Percentiles rank a stretch among this genome's conserved stretches.
Evolutionary conservation across 768 basidiomycete genomes (phyloP).

Genomic region (Suillus spraguei): DNA sequence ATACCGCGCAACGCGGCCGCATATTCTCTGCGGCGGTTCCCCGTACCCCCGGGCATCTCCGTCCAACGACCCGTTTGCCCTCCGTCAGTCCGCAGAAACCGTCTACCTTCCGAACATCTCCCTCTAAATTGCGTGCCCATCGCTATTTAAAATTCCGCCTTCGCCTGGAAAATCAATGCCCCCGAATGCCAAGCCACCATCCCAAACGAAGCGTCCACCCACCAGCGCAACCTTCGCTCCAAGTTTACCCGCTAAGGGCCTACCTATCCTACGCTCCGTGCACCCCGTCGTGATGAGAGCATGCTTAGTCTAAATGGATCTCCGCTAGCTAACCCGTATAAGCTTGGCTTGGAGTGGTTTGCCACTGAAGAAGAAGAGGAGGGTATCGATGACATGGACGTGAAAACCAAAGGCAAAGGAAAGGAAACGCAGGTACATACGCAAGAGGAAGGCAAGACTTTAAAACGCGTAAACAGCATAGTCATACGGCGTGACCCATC

Average conservation of each 20-base stretch:
- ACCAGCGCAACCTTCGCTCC: constrained; percentile 77
- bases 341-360: constrained; percentile 65
- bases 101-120: constrained; percentile 29
- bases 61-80: constrained; percentile 29
- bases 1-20: constrained; percentile 52
- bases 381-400: constrained; percentile 26
- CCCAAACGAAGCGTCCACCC: constrained; percentile 43
- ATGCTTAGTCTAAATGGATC: constrained; percentile 85
- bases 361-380: constrained; percentile 39
- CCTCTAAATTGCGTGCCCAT: constrained; percentile 41
- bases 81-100: constrained; percentile 41
- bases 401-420: constrained; percentile 27
- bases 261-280: constrained; percentile 51
- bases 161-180: constrained; percentile 26
- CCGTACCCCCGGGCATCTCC: constrained; percentile 14
- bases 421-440: constrained; percentile 25
- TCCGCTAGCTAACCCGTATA: constrained; percentile 77
- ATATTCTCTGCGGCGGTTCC: constrained; percentile 30
- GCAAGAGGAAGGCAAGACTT: constrained; percentile 17
- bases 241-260: constrained; percentile 42
- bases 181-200: constrained; percentile 21
- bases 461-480: constrained; percentile 58
- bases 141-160: constrained; percentile 49
- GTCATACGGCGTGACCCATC: constrained; percentile 62
- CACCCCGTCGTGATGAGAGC: constrained; percentile 73